Percentiles rank a stretch among this genome's conserved stretches.
Conservation (phyloP, 345 rosid genomes). For the Excoecaria agallocha region DNA sequence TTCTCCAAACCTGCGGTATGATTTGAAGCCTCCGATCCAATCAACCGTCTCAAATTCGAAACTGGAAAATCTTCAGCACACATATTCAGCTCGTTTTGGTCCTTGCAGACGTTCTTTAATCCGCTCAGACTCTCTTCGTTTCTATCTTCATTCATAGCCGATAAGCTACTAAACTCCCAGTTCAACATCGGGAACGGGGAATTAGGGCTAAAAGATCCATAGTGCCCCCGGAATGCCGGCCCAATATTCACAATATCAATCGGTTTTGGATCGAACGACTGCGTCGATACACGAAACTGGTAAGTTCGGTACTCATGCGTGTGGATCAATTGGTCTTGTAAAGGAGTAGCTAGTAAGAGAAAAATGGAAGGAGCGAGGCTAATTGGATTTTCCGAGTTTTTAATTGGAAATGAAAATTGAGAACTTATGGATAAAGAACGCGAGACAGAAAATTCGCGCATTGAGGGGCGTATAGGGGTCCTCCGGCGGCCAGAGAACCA, state of each 20-base stretch:
- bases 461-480: conserved; percentile 65
- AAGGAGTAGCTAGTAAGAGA: conserved; percentile 67
- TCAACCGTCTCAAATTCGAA: conserved; percentile 47
- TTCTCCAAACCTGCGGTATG: conserved; percentile 61
- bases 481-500: conserved; percentile 85
- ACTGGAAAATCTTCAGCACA: conserved; percentile 58
- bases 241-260: conserved; percentile 76
- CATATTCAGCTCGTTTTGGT: conserved; percentile 51
- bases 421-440: conserved; percentile 44
- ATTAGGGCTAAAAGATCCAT: conserved; percentile 64
- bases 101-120: conserved; percentile 38
- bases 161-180: conserved; percentile 47
- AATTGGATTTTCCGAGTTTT: conserved; percentile 22
- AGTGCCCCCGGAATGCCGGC: conserved; percentile 73
- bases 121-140: conserved; percentile 39
- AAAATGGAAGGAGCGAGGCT: conserved; percentile 52
- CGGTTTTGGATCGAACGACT: conserved; percentile 51
- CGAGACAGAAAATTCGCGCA: conserved; percentile 67
- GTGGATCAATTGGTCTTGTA: conserved; percentile 55
- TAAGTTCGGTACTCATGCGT: conserved; percentile 81
- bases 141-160: conserved; percentile 55
- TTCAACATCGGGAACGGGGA: conserved; percentile 53
- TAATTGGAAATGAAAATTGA: conserved; percentile 39
- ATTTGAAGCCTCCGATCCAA: conserved; percentile 58
- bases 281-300: conserved; percentile 44